Conservation (phyloP, 257 asterid species). For the Solanum bulbocastanum region DNA sequence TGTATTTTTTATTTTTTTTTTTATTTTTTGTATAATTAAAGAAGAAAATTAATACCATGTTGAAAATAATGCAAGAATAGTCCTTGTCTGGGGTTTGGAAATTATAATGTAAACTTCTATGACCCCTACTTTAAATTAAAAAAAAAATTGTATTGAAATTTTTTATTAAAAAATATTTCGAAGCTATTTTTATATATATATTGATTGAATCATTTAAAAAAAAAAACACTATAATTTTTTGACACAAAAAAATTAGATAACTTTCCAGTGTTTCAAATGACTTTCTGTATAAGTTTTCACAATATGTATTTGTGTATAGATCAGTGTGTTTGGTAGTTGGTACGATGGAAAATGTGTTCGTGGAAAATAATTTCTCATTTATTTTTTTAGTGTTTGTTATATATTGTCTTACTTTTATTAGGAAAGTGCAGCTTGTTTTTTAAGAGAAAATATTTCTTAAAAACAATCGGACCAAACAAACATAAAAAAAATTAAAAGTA, state of each 20-base stretch:
- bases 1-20: neutral
- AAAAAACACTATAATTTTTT: too few species aligned
- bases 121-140: neutral
- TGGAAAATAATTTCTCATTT: neutral
- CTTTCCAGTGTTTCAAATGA: too few species aligned
- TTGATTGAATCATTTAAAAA: too few species aligned
- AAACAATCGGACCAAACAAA: too few species aligned
- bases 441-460: too few species aligned
- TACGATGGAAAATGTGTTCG: neutral
- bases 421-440: neutral
- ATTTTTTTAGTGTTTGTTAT: neutral
- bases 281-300: neutral
- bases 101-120: neutral
- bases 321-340: too few species aligned
- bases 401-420: neutral
- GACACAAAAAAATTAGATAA: too few species aligned
- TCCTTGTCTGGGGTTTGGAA: neutral
- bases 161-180: too few species aligned
- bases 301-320: neutral
- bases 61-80: neutral
- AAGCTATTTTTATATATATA: too few species aligned
- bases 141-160: neutral
- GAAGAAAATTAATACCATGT: neutral
- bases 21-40: neutral
- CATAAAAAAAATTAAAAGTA: too few species aligned